Percentiles rank a stretch among this genome's conserved stretches.
phyloP scores from a whole-genome alignment of 192 early-diverging fungal species.

The Mortierella antarctica region DNA sequence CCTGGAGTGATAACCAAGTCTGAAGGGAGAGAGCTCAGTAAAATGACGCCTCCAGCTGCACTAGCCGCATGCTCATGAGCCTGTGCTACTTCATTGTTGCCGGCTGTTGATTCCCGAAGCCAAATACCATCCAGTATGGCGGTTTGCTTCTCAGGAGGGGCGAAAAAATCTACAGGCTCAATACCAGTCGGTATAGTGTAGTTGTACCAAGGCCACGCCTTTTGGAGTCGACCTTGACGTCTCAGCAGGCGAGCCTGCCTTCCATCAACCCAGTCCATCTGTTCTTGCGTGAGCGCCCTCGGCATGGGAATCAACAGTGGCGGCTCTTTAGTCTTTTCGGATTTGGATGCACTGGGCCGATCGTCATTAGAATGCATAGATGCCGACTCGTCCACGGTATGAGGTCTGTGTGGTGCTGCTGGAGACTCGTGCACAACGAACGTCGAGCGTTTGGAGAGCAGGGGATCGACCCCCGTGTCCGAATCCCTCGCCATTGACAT shows the following conservation, averaged over 20 bases:
- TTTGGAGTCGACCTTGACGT: constrained; percentile 17
- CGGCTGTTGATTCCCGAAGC: too few relatives aligned
- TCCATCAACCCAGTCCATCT: constrained; percentile 43
- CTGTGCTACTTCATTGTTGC: too few relatives aligned
- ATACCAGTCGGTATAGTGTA: constrained; percentile 44
- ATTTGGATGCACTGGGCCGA: neutral
- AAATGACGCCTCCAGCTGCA: neutral
- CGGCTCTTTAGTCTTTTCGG: neutral
- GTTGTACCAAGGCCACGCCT: constrained; percentile 48
- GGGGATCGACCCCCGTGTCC: neutral
- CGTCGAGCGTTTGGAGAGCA: neutral
- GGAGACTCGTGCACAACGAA: constrained; percentile 23
- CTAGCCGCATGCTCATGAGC: too few relatives aligned
- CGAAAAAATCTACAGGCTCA: constrained; percentile 48
- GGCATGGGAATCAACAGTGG: constrained; percentile 24
- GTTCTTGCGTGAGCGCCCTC: constrained; percentile 20
- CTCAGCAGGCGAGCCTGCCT: constrained; percentile 4
- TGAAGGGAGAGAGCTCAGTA: constrained; percentile 8
- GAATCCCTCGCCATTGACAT: constrained; percentile 17
- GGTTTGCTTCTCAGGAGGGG: neutral
- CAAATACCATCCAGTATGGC: too few relatives aligned
- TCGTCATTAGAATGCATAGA: neutral
- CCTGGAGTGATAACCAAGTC: constrained; percentile 10
- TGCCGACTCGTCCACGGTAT: neutral
- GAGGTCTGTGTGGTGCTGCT: too few relatives aligned